Evolutionary conservation across 352 stramenopile genomes (phyloP), one percentile per base, ranked within the genome.

Genomic region (Pythium coloratum): DNA sequence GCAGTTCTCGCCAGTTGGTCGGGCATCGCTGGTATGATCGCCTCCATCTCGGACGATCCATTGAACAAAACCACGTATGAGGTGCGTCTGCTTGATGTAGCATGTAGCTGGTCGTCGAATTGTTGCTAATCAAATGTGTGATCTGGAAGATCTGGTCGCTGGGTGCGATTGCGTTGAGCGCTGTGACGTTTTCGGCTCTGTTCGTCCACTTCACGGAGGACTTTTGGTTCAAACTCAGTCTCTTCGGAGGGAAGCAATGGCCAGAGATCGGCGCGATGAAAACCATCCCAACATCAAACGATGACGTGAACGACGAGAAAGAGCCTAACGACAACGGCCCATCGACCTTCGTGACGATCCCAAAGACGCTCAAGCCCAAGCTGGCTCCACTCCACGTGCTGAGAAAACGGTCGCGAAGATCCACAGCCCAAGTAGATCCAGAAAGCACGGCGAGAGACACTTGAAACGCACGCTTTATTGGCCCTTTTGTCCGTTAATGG

Each of bases 191-290:
- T 26, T 77, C 74, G 1, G 63, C 69, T 20, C 56, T 91, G 12
- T 50, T 86, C 53, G 64, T 89, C 6, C 78, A 82, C 42, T 71
- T 86, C 60, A 77, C 64, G 0, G 78, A 90, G 46, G 66, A 85
- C 6, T 86, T 88, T 62, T 88, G 81, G 82, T 73, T 75, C 28
- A 73, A 62, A 3, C 47, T 87, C 33, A 68, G 36, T 10, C 9
- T 70, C 18, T 55, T 66, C 14, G 46, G 62, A 60, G 63, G 38
- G 12, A 63, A 38, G 33, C 38, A 38, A 16, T 51, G 36, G n/a
- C 46, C 64, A 7, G 14, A 14, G 9, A 26, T 24, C 18, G 20
- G 33, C 10, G 26, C 26, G 2, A 40, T 38, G 30, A 42, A 46
- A 59, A 46, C 30, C 12, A 4, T 16, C 32, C 54, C n/a, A 47